Conservation (phyloP, 345 rosid genomes). For the Lepidium aucheri region DNA sequence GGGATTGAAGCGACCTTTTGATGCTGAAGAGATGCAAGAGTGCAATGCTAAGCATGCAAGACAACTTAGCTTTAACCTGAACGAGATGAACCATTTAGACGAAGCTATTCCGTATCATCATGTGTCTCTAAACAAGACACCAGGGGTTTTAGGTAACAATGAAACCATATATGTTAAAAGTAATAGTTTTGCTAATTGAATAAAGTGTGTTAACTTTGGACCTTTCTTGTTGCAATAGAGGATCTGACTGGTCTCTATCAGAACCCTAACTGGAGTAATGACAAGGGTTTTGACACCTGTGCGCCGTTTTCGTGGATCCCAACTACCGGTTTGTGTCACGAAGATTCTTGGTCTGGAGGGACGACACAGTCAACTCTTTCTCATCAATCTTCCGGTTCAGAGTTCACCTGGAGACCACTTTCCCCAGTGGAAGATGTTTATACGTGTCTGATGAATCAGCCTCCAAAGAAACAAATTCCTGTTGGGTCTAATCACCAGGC, state of each 20-base stretch:
- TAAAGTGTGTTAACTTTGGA: background rate
- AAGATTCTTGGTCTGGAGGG: conserved; percentile 15
- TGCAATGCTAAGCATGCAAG: conserved; percentile 40
- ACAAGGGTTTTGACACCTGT: conserved; percentile 23
- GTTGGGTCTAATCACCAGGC: conserved; percentile 75
- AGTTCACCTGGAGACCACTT: conserved; percentile 24
- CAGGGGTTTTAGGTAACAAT: conserved; percentile 22
- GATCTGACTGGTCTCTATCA: conserved; percentile 5
- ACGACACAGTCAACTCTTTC: conserved; percentile 26
- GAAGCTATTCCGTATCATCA: conserved; percentile 24
- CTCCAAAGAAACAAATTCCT: conserved; percentile 36
- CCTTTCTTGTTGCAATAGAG: conserved; percentile 18
- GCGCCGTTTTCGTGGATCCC: conserved; percentile 1
- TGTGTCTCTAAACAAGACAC: conserved; percentile 1
- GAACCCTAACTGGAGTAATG: too few species aligned
- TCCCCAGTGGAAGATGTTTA: conserved; percentile 23
- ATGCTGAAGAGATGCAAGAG: conserved; percentile 40
- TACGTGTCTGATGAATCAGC: conserved; percentile 22
- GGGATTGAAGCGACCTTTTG: conserved; percentile 50
- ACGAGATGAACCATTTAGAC: conserved; percentile 13
- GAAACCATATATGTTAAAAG: background rate
- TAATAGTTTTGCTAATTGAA: too few species aligned
- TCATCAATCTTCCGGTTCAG: conserved; percentile 26
- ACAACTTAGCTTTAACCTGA: conserved; percentile 23
- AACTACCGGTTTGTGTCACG: conserved; percentile 17